These are phyloP conservation scores for Ampelocalamus luodianensis DNA, from an alignment of 176 grass and related monocot species.

Conservation along the genomic window DNA sequence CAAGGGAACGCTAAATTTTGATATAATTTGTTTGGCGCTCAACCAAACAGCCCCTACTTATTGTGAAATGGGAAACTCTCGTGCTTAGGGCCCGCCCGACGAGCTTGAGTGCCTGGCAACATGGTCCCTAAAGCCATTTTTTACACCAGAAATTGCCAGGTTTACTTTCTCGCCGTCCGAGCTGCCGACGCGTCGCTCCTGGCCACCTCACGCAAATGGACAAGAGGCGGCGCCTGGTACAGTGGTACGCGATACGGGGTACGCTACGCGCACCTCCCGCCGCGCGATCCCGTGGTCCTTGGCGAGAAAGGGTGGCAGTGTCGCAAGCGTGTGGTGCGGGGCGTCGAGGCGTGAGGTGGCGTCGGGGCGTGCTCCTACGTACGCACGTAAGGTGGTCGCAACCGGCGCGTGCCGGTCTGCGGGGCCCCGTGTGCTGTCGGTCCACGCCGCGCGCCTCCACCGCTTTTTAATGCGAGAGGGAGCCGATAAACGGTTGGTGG, in stretches of 20 bases:
- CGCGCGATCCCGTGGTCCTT: conserved; percentile 33
- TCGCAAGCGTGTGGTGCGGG: conserved; percentile 38
- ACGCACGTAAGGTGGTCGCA: neutral
- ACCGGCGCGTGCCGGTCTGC: conserved; percentile 40
- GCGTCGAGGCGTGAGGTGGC: neutral
- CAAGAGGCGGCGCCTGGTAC: neutral
- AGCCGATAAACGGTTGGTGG: conserved; percentile 20
- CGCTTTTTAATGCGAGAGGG: conserved; percentile 37
- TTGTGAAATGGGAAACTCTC: neutral
- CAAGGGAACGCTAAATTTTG: no score
- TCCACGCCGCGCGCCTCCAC: conserved; percentile 34
- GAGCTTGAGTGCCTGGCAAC: neutral
- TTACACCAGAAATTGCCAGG: neutral
- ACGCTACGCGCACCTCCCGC: conserved; percentile 7
- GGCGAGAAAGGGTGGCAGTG: conserved; percentile 4
- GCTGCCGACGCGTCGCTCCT: neutral
- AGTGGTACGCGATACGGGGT: conserved; percentile 33
- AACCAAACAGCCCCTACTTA: no score
- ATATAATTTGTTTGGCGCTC: no score
- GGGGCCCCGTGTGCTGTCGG: conserved; percentile 24
- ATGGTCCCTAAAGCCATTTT: neutral
- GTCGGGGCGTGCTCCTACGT: neutral
- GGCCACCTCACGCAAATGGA: conserved; percentile 1
- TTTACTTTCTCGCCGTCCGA: neutral
- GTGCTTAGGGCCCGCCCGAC: neutral